Percentiles rank a stretch among this genome's conserved stretches.
These are phyloP conservation scores for Sistotremastrum niveocremeum DNA, from an alignment of 768 basidiomycete species.

Conservation along the genomic window DNA sequence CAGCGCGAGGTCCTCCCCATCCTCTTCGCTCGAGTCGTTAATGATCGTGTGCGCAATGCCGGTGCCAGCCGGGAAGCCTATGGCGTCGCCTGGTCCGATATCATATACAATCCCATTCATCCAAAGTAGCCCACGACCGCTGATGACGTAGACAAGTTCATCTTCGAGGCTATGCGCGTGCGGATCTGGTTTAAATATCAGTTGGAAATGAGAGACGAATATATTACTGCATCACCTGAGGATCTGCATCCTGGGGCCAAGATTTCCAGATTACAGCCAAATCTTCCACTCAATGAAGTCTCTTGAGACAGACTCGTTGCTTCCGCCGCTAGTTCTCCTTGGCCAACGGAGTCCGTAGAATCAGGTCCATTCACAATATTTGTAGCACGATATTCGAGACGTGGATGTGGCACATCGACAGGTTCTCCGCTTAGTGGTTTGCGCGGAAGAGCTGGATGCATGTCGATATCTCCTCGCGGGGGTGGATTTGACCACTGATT, in stretches of 20 bases:
- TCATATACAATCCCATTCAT: conserved; percentile 8
- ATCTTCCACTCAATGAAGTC: conserved; percentile 5
- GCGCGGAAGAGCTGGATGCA: conserved; percentile 8
- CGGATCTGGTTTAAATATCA: conserved; percentile 1
- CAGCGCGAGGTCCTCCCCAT: conserved; percentile 8
- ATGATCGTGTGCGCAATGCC: conserved; percentile 11
- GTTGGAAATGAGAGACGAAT: not conserved
- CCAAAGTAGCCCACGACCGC: conserved; percentile 9
- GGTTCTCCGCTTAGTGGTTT: conserved; percentile 1
- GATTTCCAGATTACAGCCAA: conserved; percentile 10
- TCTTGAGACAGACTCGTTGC: conserved; percentile 10
- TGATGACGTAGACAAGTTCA: conserved; percentile 9
- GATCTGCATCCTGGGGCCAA: conserved; percentile 9
- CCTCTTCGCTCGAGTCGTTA: conserved; percentile 10
- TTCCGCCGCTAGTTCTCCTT: conserved; percentile 8
- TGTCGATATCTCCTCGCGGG: conserved; percentile 7
- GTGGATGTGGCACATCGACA: conserved; percentile 2
- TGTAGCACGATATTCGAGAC: conserved; percentile 5
- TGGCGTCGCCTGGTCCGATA: conserved; percentile 7
- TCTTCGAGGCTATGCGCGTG: conserved; percentile 8
- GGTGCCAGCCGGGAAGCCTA: conserved; percentile 9
- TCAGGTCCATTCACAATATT: conserved; percentile 6
- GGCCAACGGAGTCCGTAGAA: conserved; percentile 5
- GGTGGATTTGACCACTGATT: conserved; percentile 7
- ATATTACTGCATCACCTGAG: conserved; percentile 3